Base-by-base conservation (phyloP, 371 early-diverging fungal species). In the Mortierella sp. region DNA sequence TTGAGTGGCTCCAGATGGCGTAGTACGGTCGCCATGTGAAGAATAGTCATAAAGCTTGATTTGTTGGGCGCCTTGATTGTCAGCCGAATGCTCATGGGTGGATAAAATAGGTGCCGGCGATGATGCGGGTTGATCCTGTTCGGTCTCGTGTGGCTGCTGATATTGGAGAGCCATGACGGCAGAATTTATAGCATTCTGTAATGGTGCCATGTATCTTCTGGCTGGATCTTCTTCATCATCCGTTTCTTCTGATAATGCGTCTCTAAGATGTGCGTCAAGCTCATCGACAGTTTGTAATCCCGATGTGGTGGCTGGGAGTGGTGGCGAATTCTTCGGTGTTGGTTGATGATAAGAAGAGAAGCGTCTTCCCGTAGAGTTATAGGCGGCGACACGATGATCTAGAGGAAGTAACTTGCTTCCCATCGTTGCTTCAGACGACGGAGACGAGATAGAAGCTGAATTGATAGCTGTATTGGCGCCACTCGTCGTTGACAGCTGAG, bases 261-360 rank as follows among this genome's bases (percentile, higher is more conserved):
- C 42, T 49, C 31, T 59, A 5, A 75, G 56, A 23, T 67, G 80
- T 17, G 35, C 22, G 29, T 64, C 47, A 8, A 75, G 61, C 47
- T 74, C 81, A 6, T 61, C 75, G 1, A 74, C 71, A 3, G 64
- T 23, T 1, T 57, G 58, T n/a, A 80, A 23, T 43, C 75, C 75
- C 4, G 61, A 17, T 1, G 75, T 61, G 8, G 74, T 71, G 3
- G 81, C 71, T 51, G 72, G 59, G 8, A 80, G 72, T 26, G 81
- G 81, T 26, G 81, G 81, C 3, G 81, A 80, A 61, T 80, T 80
- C 59, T 80, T 80, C 34, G 81, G 81, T 17, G 81, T 80, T 53
- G 81, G 81, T 61, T 80, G 81, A 43, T 80, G 81, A 35, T 68
- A 80, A 4, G 81, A 80, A 43, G 81, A 80, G 28, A 71, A 80